phyloP scores from a whole-genome alignment of 2,329 filamentous ascomycete species.

The Colletotrichum orbiculare region DNA sequence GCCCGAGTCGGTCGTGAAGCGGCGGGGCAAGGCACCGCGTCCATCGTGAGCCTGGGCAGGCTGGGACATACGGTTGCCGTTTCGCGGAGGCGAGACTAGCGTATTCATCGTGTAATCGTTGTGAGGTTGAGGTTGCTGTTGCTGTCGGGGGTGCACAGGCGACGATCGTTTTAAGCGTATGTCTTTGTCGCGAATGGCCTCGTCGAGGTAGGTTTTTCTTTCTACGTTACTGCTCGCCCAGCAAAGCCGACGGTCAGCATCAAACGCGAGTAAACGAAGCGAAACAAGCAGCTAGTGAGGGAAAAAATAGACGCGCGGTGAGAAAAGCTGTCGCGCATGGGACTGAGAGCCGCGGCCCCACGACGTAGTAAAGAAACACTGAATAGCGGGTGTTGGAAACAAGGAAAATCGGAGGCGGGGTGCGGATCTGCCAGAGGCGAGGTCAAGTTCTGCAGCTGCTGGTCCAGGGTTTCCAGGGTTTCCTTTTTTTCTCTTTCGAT shows the following conservation, averaged over 20 bases:
- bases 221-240: slow-evolving; percentile 49
- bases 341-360: slow-evolving; percentile 1
- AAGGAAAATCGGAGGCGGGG: slow-evolving; percentile 35
- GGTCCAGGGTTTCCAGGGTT: slow-evolving; percentile 12
- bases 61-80: slow-evolving; percentile 71
- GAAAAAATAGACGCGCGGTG: background rate
- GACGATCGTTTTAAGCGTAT: too few relatives aligned
- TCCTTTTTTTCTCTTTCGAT: background rate
- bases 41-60: slow-evolving; percentile 70
- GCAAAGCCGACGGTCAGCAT: slow-evolving; percentile 33
- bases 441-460: slow-evolving; percentile 20
- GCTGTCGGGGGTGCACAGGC: too few relatives aligned
- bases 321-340: too few relatives aligned
- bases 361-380: slow-evolving; percentile 26
- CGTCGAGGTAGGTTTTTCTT: slow-evolving; percentile 38
- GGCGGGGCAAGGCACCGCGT: slow-evolving; percentile 83
- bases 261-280: slow-evolving; percentile 1
- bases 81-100: slow-evolving; percentile 79
- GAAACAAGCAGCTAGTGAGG: background rate
- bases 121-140: slow-evolving; percentile 75
- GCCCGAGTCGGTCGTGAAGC: slow-evolving; percentile 93
- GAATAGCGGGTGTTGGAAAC: slow-evolving; percentile 28
- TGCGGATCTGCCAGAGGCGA: slow-evolving; percentile 26
- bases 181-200: slow-evolving; percentile 42
- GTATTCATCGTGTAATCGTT: slow-evolving; percentile 81